Base-by-base conservation (phyloP, 31 red algal genomes). In the Asparagopsis taxiformis region DNA sequence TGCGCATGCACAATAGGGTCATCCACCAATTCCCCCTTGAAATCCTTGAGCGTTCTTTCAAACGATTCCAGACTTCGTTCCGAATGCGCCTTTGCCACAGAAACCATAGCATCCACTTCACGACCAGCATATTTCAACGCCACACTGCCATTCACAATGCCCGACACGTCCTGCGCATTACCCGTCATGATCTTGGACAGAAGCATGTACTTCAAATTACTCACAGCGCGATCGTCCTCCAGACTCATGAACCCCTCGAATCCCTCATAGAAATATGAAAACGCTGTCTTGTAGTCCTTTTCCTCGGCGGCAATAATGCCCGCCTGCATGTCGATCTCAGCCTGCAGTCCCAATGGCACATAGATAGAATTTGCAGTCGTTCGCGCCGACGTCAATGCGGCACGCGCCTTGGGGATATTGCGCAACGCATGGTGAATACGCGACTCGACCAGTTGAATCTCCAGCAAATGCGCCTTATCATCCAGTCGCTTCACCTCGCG, bases 281-380 rank as follows among this genome's bases (percentile, higher is more conserved):
- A 99, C 16, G 91, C 96, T 1, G 96, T 99, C 84, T 99, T 99
- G 70, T 99, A 99, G 66, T 99, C 96, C 52, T 94, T 91, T 51
- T 99, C 96, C 49, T 99, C 96, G 2, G 96, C 96, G 2, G 91
- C 77, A 33, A 99, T 76, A 32, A 99, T 90, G 21, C 91, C 96
- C 15, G 96, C 96, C 68, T 86, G 80, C 91, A 99, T 91, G 68
- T 99, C 96, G 55, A 99, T 95, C 48, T 95, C 91, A 11, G 84
- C 96, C 52, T 99, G 96, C 64, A 99, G 61, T 0, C 64, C 77
- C 10, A 91, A 88, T 19, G 96, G 96, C 31, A 99, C 96, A 55
- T 99, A 99, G 39, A 99, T 99, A 11, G 96, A 72, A 66, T 94
- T 99, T 33, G 96, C 96, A 11, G 96, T 99, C 10, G 96, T 94